Base-by-base conservation (phyloP, 257 asterid genomes). In the Gentiana straminea region DNA sequence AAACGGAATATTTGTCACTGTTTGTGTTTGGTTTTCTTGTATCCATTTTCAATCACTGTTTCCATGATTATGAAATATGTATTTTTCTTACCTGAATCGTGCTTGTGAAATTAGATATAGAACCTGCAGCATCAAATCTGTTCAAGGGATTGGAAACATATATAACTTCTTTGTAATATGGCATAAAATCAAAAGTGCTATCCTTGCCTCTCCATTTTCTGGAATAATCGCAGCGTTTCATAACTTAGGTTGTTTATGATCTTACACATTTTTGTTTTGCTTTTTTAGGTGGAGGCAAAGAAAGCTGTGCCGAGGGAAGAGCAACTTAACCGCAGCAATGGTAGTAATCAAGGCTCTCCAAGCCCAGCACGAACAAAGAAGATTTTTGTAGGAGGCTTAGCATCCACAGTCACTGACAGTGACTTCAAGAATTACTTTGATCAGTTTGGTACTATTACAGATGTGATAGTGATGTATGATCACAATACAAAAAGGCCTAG, bases 401-500 rank as follows among this genome's bases (percentile, higher is more conserved):
- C 97, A 54, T 81, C 97, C 55, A 75, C 94, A 1, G 84, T 89
- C 62, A 81, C 87, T 41, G 97, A 89, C 65, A 75, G 68, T 15
- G 92, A 89, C 72, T 85, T 89, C 81, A 89, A 89, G 75, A 70
- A 64, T 51, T 85, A 89, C 79, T 89, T 89, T 46, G 92, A 85
- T 64, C 92, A 86, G 65, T 89, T 83, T 8, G 97, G 97, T 57
- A 73, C 76, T 4, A 70, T 82, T 61, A 74, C 87, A 2, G 97
- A 89, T 59, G 97, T 81, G 13, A 94, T 89, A 35, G 97, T 89
- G 65, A 86, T 89, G 97, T 89, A 86, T 65, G 95, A 89, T 64
- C 97, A 86, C 62, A 89, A 83, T 51, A 89, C 97, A 11, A 93
- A 86, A 65, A 80, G 97, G 75, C 95, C 97, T 54, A 81, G 97